Evolutionary conservation across 2,329 filamentous ascomycete species (phyloP).

Genomic region (Clarireedia monteithiana): DNA sequence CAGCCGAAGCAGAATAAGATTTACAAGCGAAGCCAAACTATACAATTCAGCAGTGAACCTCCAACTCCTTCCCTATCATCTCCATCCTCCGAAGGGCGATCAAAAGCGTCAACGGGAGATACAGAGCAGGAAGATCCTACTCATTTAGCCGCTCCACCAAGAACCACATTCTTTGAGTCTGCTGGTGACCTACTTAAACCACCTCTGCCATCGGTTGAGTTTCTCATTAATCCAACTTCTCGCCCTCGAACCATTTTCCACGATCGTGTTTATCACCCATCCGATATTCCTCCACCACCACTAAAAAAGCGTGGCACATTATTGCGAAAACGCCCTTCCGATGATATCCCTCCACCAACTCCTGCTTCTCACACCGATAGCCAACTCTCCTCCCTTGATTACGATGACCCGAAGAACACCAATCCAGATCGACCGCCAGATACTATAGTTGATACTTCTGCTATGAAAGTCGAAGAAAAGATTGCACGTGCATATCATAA

Average conservation of each 20-base stretch:
- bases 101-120: constrained; percentile 26
- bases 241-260: constrained; percentile 91
- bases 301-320: constrained; percentile 43
- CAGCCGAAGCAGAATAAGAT: constrained; percentile 59
- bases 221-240: constrained; percentile 73
- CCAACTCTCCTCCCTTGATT: constrained; percentile 38
- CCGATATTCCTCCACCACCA: constrained; percentile 81
- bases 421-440: constrained; percentile 39
- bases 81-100: constrained; percentile 21
- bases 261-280: constrained; percentile 88
- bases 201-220: constrained; percentile 72
- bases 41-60: constrained; percentile 38
- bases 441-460: constrained; percentile 49
- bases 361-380: constrained; percentile 35
- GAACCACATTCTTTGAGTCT: constrained; percentile 90
- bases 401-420: constrained; percentile 43
- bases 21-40: constrained; percentile 70
- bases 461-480: constrained; percentile 92
- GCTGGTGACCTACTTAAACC: constrained; percentile 89
- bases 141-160: constrained; percentile 64
- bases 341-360: constrained; percentile 9
- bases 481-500: constrained; percentile 93
- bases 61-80: constrained; percentile 11
- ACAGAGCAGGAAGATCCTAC: constrained; percentile 36
- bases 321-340: constrained; percentile 17